Evolutionary conservation across 495 filamentous ascomycete genomes (phyloP), one percentile per base, ranked within the genome.

Genomic region (Penicillium longicatenatum): DNA sequence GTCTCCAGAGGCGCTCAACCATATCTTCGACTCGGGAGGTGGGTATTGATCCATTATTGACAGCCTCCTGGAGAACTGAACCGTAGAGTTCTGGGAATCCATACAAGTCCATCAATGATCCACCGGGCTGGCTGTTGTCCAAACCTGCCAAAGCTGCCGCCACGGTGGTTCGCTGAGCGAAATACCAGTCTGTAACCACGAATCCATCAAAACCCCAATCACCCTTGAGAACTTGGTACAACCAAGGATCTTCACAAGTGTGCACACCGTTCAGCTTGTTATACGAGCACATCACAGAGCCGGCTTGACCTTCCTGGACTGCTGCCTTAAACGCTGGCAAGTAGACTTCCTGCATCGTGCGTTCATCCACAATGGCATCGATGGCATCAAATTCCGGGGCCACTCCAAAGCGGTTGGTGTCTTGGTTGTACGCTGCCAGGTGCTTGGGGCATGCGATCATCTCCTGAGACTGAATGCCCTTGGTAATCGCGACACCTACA

Each of bases 181-280:
- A 47, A 57, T 80, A 79, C 83, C 83, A 85, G 61, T 85, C 81
- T 46, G 84, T 89, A 76, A 93, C 86, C 3, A 97, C 86, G 52
- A 93, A 97, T 0, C 93, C 93, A 53, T 93, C 91, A 70, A 97
- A 97, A 9, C 92, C 93, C 12, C 96, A 74, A 70, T 97, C 93
- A 59, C 93, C 89, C 69, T 95, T 95, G 19, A 97, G 73, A 6
- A 96, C 82, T 6, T 91, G 87, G 66, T 96, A 96, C 56, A 97
- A 69, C n/a, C 94, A 70, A 67, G 92, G 92, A 68, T 89, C 92
- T 22, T 89, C 87, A 64, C 93, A 97, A 3, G 91, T 82, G 85
- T 83, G 88, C 79, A 65, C 82, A 24, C 76, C 76, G 54, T 89
- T 88, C 57, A 88, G 58, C 68, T 82, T 85, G 71, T 90, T 85